Evolutionary conservation across 2,329 filamentous ascomycete genomes (phyloP).

Genomic region (Cordyceps cicadae): DNA sequence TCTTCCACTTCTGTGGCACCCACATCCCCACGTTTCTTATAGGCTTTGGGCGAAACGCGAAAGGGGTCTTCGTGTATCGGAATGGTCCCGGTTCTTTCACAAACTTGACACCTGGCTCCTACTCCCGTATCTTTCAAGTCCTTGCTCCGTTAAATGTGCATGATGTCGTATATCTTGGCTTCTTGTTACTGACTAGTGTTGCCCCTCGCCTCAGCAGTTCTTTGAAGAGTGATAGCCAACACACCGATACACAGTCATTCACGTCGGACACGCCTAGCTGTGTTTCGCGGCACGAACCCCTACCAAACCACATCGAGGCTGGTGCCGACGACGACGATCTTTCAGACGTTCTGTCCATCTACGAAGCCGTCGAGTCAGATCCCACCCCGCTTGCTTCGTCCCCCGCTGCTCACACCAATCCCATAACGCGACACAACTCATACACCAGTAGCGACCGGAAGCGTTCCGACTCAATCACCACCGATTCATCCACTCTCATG

Average conservation of each 20-base stretch:
- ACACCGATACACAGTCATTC: conserved; percentile 11
- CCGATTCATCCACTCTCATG: conserved; percentile 28
- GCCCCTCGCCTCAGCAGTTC: conserved; percentile 19
- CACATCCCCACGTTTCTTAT: neutral
- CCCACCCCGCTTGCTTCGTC: conserved; percentile 20
- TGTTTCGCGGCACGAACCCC: conserved; percentile 25
- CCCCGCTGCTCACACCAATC: conserved; percentile 17
- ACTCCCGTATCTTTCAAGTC: neutral
- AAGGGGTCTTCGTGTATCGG: neutral
- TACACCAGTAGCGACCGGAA: conserved; percentile 28
- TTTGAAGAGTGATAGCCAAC: conserved; percentile 10
- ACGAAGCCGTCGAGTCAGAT: conserved; percentile 28
- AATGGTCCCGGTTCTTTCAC: neutral
- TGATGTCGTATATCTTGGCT: neutral
- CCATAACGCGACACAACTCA: conserved; percentile 12
- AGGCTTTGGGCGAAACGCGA: neutral
- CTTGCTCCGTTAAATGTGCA: neutral
- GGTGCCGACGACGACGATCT: conserved; percentile 22
- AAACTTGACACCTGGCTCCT: neutral
- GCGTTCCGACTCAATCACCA: conserved; percentile 15
- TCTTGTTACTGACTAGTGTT: conserved; percentile 22
- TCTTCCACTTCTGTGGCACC: neutral
- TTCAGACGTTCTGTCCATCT: conserved; percentile 35
- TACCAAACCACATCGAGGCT: neutral
- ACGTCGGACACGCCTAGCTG: conserved; percentile 28